Evolutionary conservation across 129 eudicot genomes (phyloP).

Genomic region (Tagetes erecta): DNA sequence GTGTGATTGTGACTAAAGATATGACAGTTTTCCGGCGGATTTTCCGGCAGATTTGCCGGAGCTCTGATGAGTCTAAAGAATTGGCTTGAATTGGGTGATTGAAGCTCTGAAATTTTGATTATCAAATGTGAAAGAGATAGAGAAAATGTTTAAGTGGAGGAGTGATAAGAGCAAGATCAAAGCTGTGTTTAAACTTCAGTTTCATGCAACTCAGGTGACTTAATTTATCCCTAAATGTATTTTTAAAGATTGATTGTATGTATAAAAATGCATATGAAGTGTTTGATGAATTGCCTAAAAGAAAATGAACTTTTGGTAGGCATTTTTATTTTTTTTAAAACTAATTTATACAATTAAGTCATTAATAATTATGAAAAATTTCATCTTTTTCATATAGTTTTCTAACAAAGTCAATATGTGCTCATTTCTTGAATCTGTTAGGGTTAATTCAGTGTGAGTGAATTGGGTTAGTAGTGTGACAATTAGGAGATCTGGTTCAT

Average conservation of each 20-base stretch:
- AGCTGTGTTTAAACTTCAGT: slow-evolving; percentile 76
- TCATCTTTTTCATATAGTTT: background rate
- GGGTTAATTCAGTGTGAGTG: slow-evolving; percentile 9
- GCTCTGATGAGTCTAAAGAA: slow-evolving; percentile 44
- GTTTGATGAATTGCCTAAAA: slow-evolving; percentile 26
- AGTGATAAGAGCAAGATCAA: slow-evolving; percentile 90
- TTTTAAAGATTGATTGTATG: too few relatives aligned
- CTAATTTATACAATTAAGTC: background rate
- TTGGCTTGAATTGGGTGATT: slow-evolving; percentile 23
- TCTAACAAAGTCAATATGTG: slow-evolving; percentile 2
- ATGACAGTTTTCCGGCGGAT: slow-evolving; percentile 23
- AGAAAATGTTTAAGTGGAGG: slow-evolving; percentile 92
- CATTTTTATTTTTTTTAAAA: background rate
- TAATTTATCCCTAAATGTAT: background rate
- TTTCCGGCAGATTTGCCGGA: slow-evolving; percentile 51
- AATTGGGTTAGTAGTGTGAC: slow-evolving; percentile 16
- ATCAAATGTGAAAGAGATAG: slow-evolving; percentile 19
- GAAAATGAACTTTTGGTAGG: slow-evolving; percentile 20
- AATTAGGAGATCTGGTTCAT: slow-evolving; percentile 23
- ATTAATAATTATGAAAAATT: slow-evolving; percentile 7
- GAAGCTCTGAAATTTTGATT: slow-evolving; percentile 8
- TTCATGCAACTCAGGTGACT: slow-evolving; percentile 87
- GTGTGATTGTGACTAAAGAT: background rate
- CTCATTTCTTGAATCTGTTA: slow-evolving; percentile 13
- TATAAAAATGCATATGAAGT: background rate